Percentiles rank a stretch among this genome's conserved stretches.
These are phyloP conservation scores for Tribonema minus DNA, from an alignment of 108 stramenopile species.

Conservation along the genomic window DNA sequence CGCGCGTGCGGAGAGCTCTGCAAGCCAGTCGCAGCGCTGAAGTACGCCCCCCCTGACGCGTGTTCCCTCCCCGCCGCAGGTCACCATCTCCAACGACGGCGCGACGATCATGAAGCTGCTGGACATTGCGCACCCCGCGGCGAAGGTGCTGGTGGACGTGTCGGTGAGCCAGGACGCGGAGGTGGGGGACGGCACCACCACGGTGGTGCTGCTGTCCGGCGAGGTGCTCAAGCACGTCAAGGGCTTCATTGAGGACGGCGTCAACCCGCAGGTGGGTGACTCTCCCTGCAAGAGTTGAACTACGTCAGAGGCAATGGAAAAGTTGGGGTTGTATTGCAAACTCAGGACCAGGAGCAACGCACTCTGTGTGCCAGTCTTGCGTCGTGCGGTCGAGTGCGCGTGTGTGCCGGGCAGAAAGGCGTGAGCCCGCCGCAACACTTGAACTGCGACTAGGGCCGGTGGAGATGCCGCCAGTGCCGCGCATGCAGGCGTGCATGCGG, in stretches of 20 bases:
- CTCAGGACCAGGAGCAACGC: too few relatives aligned
- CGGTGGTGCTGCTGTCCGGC: constrained; percentile 86
- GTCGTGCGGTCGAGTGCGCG: not conserved
- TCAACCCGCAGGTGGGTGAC: constrained; percentile 79
- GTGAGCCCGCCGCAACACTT: not conserved
- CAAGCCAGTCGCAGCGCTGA: too few relatives aligned
- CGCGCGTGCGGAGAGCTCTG: too few relatives aligned
- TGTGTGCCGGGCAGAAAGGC: not conserved
- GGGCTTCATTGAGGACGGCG: constrained; percentile 94
- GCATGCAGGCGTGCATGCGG: too few relatives aligned
- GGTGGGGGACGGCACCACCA: constrained; percentile 98
- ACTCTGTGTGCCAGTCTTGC: too few relatives aligned
- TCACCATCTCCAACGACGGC: constrained; percentile 96
- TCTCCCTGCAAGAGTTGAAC: not conserved
- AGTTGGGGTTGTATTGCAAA: not conserved
- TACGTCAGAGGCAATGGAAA: not conserved
- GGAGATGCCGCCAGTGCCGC: too few relatives aligned
- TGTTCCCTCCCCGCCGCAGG: too few relatives aligned
- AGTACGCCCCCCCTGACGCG: too few relatives aligned
- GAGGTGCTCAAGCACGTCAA: constrained; percentile 91
- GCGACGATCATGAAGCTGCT: constrained; percentile 95
- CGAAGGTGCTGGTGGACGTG: constrained; percentile 95
- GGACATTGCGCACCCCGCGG: constrained; percentile 98
- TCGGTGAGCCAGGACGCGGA: constrained; percentile 92
- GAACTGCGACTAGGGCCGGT: not conserved